Percentiles rank a stretch among this genome's conserved stretches.
Evolutionary conservation across 1,139 yeast species (phyloP).

Genomic region (Kluyveromyces sp.): DNA sequence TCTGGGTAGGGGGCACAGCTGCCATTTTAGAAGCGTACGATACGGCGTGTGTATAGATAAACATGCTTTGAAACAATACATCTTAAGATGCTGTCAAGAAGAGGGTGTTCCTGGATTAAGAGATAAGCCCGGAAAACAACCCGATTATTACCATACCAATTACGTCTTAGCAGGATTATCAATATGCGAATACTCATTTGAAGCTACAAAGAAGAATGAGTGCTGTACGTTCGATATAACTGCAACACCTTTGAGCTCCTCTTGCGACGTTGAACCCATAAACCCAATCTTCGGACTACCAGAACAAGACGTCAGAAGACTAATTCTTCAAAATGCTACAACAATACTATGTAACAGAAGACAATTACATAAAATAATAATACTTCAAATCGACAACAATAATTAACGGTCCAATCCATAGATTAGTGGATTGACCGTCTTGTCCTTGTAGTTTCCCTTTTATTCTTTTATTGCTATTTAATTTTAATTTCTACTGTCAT

Average conservation of each 20-base stretch:
- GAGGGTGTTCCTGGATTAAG: constrained; percentile 58
- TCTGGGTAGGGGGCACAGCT: constrained; percentile 87
- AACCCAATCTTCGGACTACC: constrained; percentile 69
- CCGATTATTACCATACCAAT: constrained; percentile 89
- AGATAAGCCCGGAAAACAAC: constrained; percentile 77
- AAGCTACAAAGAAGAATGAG: constrained; percentile 9
- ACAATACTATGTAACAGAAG: too few relatives aligned
- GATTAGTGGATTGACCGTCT: too few relatives aligned
- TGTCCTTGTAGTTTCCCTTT: too few relatives aligned
- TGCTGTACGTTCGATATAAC: constrained; percentile 25
- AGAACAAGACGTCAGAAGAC: constrained; percentile 1
- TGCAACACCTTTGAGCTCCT: constrained; percentile 11
- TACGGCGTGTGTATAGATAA: constrained; percentile 39
- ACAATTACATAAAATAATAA: too few relatives aligned
- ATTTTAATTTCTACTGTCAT: too few relatives aligned
- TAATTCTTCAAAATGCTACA: too few relatives aligned
- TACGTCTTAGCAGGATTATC: constrained; percentile 76
- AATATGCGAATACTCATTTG: constrained; percentile 50
- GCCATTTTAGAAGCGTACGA: constrained; percentile 40
- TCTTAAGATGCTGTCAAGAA: constrained; percentile 70
- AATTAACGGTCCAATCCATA: too few relatives aligned
- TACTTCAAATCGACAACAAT: not conserved
- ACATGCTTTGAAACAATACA: constrained; percentile 53
- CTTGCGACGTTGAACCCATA: constrained; percentile 30
- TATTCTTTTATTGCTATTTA: too few relatives aligned